Percentiles rank a stretch among this genome's conserved stretches.
Conservation (phyloP, 306 rosid genomes). For the Cucurbita maxima region DNA sequence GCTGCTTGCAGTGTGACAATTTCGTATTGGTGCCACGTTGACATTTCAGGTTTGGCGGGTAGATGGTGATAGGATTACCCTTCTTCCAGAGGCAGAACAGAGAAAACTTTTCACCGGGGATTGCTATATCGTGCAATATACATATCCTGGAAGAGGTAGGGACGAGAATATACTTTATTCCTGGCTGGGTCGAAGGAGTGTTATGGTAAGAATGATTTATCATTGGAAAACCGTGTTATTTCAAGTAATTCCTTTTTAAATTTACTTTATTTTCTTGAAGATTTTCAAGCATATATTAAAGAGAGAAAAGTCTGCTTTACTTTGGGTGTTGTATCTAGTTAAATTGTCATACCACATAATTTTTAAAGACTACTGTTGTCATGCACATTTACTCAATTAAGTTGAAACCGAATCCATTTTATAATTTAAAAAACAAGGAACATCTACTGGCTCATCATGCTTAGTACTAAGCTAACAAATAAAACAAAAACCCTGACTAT, state of each 20-base stretch:
- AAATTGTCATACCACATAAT: not conserved
- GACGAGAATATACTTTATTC: conserved; percentile 64
- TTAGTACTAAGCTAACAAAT: not conserved
- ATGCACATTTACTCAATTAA: not conserved
- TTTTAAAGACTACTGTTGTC: not conserved
- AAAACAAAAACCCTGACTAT: not conserved
- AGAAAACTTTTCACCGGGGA: conserved; percentile 65
- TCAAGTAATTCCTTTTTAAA: not conserved
- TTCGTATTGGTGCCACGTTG: conserved; percentile 11
- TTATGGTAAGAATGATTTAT: conserved; percentile 32
- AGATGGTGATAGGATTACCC: conserved; percentile 48
- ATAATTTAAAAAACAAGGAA: not conserved
- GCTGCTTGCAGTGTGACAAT: not conserved
- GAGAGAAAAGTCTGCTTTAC: not conserved
- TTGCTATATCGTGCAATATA: conserved; percentile 68
- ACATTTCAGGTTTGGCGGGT: conserved; percentile 73
- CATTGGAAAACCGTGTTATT: not conserved
- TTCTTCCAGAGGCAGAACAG: conserved; percentile 42
- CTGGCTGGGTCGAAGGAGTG: conserved; percentile 61
- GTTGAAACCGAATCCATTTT: not conserved
- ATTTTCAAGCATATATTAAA: not conserved
- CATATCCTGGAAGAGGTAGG: conserved; percentile 54
- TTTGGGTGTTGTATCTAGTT: not conserved
- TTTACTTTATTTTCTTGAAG: not conserved
- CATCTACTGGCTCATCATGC: not conserved